Evolutionary conservation across 202 grass and related monocot genomes (phyloP).

Genomic region (Saccharum hybrid): DNA sequence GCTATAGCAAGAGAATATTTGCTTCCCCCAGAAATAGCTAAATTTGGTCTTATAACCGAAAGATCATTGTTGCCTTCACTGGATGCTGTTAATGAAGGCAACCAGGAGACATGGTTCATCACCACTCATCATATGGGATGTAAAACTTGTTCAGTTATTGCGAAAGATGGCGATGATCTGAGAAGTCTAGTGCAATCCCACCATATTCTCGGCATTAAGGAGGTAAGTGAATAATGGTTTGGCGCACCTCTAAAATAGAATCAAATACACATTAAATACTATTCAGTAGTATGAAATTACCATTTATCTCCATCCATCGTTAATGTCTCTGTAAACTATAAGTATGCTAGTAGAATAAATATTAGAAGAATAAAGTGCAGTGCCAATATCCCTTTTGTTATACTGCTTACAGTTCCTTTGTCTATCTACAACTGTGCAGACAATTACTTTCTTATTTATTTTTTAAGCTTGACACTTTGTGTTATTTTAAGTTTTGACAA

Average conservation of each 20-base stretch:
- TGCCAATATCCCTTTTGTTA: constrained; percentile 21
- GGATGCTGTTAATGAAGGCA: constrained; percentile 49
- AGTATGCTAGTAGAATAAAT: constrained; percentile 32
- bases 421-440: background rate
- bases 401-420: constrained; percentile 14
- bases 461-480: constrained; percentile 6
- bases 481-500: constrained; percentile 21
- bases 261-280: constrained; percentile 26
- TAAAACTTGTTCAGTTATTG: constrained; percentile 69
- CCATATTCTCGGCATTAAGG: constrained; percentile 60
- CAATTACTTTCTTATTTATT: constrained; percentile 17
- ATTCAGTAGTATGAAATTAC: constrained; percentile 2
- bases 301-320: constrained; percentile 43
- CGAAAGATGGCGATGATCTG: constrained; percentile 71
- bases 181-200: constrained; percentile 70
- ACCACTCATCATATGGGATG: constrained; percentile 69
- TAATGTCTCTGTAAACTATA: constrained; percentile 5
- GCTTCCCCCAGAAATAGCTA: constrained; percentile 78
- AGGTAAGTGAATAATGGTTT: constrained; percentile 57
- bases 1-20: constrained; percentile 82
- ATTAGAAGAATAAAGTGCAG: constrained; percentile 29
- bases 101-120: constrained; percentile 68
- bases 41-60: constrained; percentile 79
- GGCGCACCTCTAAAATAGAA: constrained; percentile 28
- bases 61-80: constrained; percentile 58